Evolutionary conservation across 495 filamentous ascomycete genomes (phyloP), one percentile per base, ranked within the genome.

Genomic region (Penicillium bialowiezense): DNA sequence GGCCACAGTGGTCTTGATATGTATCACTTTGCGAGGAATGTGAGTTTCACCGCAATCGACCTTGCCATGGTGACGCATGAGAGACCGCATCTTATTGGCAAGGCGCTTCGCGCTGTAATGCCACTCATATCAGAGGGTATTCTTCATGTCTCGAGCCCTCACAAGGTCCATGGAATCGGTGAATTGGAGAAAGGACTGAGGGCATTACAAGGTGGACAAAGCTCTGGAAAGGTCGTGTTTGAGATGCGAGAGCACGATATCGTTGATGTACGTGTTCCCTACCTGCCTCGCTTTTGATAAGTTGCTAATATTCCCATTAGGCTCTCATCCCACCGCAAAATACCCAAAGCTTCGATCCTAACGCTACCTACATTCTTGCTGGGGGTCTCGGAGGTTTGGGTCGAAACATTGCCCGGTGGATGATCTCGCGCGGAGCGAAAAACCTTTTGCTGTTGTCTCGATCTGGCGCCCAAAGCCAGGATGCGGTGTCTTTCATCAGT

Each of bases 21-120:
- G 43, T 14, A 37, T 13, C 13, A 17, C 7, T 60, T 60, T 28
- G 15, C n/a, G 2, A 32, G 44, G 0, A 48, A 40, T 28, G 17
- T 14, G 1, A 41, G 14, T 2, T 59, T 33, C 34, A 50, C 12
- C 7, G 48, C 48, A 21, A 34, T 50, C 18, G 48, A 50, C 23
- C 5, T 50, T 3, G 23, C 23, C 8, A 4, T 26, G 23, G 23
- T 26, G 4, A 8, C 8, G 23, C 23, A 26, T 4, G 23, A 26
- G 23, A 3, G 23, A 8, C 23, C 23, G 23, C 23, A 26, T 3
- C 23, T 26, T 8, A 26, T 26, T 26, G 23, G 23, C 3, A 26
- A 26, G 8, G 23, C 23, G 3, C 23, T 26, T 4, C 23, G 23
- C 4, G 23, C 23, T 3, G 4, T 26, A 8, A 26, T 26, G 23